phyloP scores from a whole-genome alignment of 257 asterid species.

The Solanum commersonii region DNA sequence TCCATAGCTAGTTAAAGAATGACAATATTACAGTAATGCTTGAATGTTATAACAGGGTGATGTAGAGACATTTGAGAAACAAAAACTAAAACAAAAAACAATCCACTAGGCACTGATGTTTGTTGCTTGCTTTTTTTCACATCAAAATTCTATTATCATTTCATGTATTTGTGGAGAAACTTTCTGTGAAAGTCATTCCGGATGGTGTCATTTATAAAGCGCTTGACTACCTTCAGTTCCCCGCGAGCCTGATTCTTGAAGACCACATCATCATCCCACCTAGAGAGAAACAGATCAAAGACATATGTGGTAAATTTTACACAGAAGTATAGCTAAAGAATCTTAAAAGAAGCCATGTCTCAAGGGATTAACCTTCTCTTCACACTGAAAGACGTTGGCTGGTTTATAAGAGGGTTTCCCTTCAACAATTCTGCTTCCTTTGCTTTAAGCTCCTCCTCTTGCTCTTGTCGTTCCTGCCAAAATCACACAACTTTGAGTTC shows the following conservation, averaged over 20 bases:
- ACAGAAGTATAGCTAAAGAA: not conserved
- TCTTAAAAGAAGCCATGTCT: not conserved
- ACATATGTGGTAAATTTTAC: not conserved
- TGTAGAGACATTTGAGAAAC: not conserved
- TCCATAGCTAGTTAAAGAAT: not conserved
- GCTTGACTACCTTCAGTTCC: slow-evolving; percentile 58
- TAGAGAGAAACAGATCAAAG: slow-evolving; percentile 9
- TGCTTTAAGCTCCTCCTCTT: slow-evolving; percentile 72
- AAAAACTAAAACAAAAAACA: not conserved
- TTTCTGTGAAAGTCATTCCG: slow-evolving; percentile 76
- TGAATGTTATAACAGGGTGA: not conserved
- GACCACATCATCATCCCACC: slow-evolving; percentile 99
- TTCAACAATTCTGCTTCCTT: slow-evolving; percentile 76
- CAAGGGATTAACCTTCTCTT: slow-evolving; percentile 52
- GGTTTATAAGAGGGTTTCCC: slow-evolving; percentile 79
- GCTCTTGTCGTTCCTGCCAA: slow-evolving; percentile 57
- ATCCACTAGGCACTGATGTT: not conserved
- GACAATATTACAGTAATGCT: not conserved
- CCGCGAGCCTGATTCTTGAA: slow-evolving; percentile 97
- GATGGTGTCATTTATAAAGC: slow-evolving; percentile 90
- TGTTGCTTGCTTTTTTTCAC: not conserved
- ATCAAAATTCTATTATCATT: not conserved
- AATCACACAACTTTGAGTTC: not conserved
- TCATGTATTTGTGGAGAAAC: slow-evolving; percentile 76
- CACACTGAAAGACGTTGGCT: slow-evolving; percentile 60